Conservation (phyloP, 768 basidiomycete species). For the Amanita jacksonii region DNA sequence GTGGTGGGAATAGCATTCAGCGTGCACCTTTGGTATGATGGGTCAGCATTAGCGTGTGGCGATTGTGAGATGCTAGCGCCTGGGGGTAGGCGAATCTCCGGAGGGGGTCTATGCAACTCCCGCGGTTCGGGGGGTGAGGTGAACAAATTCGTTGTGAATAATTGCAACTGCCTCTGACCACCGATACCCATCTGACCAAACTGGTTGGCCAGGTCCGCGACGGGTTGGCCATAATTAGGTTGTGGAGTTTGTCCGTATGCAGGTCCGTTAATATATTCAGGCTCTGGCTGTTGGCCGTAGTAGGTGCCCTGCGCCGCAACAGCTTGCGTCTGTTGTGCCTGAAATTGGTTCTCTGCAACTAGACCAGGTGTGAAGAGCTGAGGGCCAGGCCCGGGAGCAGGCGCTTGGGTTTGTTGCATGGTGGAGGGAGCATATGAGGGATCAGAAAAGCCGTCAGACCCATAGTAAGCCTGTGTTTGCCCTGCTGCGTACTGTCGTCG, state of each 20-base stretch:
- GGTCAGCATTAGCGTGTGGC: conserved; percentile 75
- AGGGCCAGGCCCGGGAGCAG: conserved; percentile 22
- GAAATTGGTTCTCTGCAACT: conserved; percentile 58
- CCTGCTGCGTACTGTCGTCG: conserved; percentile 92
- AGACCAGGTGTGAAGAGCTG: conserved; percentile 87
- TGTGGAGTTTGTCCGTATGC: conserved; percentile 27
- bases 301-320: conserved; percentile 26
- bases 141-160: conserved; percentile 87
- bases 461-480: conserved; percentile 86
- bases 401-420: conserved; percentile 30
- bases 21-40: conserved; percentile 87
- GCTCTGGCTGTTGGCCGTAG: conserved; percentile 35
- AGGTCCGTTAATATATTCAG: conserved; percentile 36
- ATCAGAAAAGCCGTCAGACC: conserved; percentile 35
- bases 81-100: conserved; percentile 84
- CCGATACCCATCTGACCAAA: conserved; percentile 85
- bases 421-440: conserved; percentile 30
- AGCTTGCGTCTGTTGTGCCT: conserved; percentile 47
- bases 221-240: conserved; percentile 35
- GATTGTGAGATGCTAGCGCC: conserved; percentile 73
- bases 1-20: conserved; percentile 91
- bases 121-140: conserved; percentile 88
- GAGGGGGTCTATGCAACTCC: conserved; percentile 73
- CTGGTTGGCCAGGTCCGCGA: conserved; percentile 69
- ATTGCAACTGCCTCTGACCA: conserved; percentile 65